phyloP scores from a whole-genome alignment of 768 basidiomycete genomes.

The Lactarius trivialis region DNA sequence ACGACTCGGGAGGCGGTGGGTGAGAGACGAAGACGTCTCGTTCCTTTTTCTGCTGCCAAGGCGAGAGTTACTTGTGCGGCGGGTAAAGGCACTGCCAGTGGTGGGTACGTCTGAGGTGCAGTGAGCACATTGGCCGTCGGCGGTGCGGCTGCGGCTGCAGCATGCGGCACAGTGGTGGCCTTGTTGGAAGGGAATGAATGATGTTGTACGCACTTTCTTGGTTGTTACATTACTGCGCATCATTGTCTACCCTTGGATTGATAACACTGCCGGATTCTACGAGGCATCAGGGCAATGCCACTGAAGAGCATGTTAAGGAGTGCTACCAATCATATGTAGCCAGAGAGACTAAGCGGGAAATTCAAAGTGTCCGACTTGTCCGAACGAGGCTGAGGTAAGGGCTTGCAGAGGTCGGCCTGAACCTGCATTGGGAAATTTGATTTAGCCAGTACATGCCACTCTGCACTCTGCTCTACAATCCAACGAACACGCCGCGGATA shows the following conservation, averaged over 20 bases:
- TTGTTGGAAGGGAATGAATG: conserved; percentile 34
- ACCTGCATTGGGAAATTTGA: no score
- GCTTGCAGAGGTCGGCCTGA: no score
- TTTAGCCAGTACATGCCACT: no score
- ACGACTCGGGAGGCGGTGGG: no score
- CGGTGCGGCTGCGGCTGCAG: conserved; percentile 78
- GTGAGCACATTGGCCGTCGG: conserved; percentile 84
- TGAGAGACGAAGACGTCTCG: no score
- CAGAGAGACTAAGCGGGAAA: no score
- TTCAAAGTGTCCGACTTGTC: no score
- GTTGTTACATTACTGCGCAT: background rate
- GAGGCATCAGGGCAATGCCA: background rate
- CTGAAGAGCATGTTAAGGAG: no score
- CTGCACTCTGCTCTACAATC: background rate
- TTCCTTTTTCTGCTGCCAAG: no score
- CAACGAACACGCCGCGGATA: background rate
- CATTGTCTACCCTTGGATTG: no score
- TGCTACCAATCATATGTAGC: no score
- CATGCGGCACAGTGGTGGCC: conserved; percentile 53
- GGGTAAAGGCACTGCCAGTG: conserved; percentile 47
- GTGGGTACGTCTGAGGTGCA: conserved; percentile 83
- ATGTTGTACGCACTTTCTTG: background rate
- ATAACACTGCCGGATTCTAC: background rate
- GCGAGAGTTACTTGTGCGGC: conserved; percentile 75
- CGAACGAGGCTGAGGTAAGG: no score